Evolutionary conservation across 2,329 filamentous ascomycete species (phyloP), one percentile per base, ranked within the genome.

Genomic region (Colletotrichum siamense): DNA sequence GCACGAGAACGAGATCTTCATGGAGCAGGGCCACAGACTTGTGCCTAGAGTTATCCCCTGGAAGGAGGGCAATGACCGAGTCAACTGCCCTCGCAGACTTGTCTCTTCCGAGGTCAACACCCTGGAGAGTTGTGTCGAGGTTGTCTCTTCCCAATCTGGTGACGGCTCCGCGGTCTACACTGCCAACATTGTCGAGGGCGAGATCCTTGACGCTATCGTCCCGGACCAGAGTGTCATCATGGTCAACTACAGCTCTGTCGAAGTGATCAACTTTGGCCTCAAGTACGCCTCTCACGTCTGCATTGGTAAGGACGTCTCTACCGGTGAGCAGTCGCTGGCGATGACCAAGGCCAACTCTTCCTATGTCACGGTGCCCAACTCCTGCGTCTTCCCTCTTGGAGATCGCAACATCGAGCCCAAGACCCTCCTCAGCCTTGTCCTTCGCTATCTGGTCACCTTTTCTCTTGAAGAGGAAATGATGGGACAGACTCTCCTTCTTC

Each of bases 1-100:
- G 10, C 72, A 76, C 24, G 75, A 77, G 73, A 64, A 76, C 18
- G 75, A 77, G 79, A 80, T 88, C 4, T 82, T 87, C 55, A 78
- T 87, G 3, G 80, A 85, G 49, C 71, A 80, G 3, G 84, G 83
- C 1, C 77, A 62, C 6, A 82, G 83, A 0, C 76, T 86, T 0
- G 80, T 88, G 4, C 84, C 86, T 0, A 85, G 87, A 0, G 79
- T 88, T 5, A 22, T 87, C 3, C 85, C 87, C 0, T 85, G 84
- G 79, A 81, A 83, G 55, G 72, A 81, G 2, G 84, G 80, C 8
- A 88, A 87, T 70, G 81, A 85, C 52, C 81, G 85, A 0, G 78
- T 83, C 64, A 88, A 87, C 66, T 82, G 86, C 2, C 69, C 81
- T 3, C 83, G 86, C 9, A 82, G 86, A 8, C 72, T 84, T 2